Conservation (phyloP, 2,329 filamentous ascomycete species). For the Stagonosporopsis tanaceti region DNA sequence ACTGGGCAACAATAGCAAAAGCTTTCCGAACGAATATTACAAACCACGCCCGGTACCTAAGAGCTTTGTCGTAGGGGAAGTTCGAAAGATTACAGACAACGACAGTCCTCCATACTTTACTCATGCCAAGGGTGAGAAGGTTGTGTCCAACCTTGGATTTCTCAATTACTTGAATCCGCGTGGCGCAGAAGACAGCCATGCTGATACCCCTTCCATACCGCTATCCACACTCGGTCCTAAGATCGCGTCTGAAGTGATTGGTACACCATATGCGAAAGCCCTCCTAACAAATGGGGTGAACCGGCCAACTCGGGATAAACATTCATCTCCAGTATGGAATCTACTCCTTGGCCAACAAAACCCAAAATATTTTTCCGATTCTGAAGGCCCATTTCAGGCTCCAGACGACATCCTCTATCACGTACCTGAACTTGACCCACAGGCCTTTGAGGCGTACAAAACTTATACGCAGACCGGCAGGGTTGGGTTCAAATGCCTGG, state of each 20-base stretch:
- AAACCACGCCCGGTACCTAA: not conserved
- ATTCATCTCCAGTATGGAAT: not conserved
- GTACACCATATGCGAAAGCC: not conserved
- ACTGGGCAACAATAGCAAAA: not conserved
- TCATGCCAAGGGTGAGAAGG: not conserved
- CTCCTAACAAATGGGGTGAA: not conserved
- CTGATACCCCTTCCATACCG: not conserved
- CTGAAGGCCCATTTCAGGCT: not conserved
- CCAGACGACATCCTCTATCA: not conserved
- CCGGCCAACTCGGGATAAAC: too few species aligned
- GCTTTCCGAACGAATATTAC: constrained; percentile 1
- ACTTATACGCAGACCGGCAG: not conserved
- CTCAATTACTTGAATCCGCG: too few species aligned
- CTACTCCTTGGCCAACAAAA: constrained; percentile 6
- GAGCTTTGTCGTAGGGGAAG: constrained; percentile 3
- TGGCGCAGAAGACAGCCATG: not conserved
- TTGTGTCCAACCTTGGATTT: not conserved
- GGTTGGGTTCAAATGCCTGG: not conserved
- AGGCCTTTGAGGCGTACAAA: constrained; percentile 1
- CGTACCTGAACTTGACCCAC: constrained; percentile 2
- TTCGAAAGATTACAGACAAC: not conserved
- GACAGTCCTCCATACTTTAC: not conserved
- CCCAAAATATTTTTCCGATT: not conserved
- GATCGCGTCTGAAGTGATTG: not conserved
- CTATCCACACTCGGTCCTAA: not conserved